A percentile compares a stretch with the other conserved stretches of the same genome.
Evolutionary conservation across 352 stramenopile genomes (phyloP).

Genomic region (Phytophthora pini): DNA sequence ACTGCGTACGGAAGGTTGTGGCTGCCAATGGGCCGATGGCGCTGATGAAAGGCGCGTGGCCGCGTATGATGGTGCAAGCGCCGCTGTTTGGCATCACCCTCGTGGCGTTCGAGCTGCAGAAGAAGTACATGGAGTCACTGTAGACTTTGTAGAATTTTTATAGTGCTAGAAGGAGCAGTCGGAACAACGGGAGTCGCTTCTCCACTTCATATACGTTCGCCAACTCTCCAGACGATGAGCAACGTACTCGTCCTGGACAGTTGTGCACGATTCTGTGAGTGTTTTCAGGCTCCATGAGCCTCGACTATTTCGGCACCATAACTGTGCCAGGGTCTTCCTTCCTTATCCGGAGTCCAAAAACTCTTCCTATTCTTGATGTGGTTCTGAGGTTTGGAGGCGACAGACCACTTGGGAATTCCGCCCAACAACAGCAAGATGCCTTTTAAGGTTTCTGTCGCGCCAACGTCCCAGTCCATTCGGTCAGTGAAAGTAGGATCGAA

Average conservation of each 20-base stretch:
- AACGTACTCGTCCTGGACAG: slow-evolving; percentile 8
- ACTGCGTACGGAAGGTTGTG: slow-evolving; percentile 87
- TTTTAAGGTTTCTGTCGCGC: slow-evolving; percentile 10
- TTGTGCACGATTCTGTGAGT: slow-evolving; percentile 21
- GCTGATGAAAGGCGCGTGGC: slow-evolving; percentile 86
- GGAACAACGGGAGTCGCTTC: not conserved
- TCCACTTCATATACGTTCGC: slow-evolving; percentile 17
- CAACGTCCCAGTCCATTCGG: slow-evolving; percentile 17
- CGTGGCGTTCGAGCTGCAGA: slow-evolving; percentile 88
- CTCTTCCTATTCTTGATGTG: too few relatives aligned
- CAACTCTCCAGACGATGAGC: slow-evolving; percentile 12
- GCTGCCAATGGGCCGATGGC: slow-evolving; percentile 76
- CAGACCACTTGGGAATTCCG: too few relatives aligned
- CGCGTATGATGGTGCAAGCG: slow-evolving; percentile 90
- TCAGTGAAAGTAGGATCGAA: slow-evolving; percentile 11
- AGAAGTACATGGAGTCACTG: slow-evolving; percentile 85
- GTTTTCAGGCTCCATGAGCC: slow-evolving; percentile 8
- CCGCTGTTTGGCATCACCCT: slow-evolving; percentile 89
- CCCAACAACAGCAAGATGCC: too few relatives aligned
- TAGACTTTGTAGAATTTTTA: slow-evolving; percentile 31
- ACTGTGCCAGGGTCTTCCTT: not conserved
- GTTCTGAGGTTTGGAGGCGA: too few relatives aligned
- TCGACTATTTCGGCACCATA: not conserved
- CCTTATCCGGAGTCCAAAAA: too few relatives aligned
- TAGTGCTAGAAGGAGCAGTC: slow-evolving; percentile 8